Evolutionary conservation across 2,329 filamentous ascomycete species (phyloP), one percentile per base, ranked within the genome.

Genomic region (Fusarium austroafricanum): DNA sequence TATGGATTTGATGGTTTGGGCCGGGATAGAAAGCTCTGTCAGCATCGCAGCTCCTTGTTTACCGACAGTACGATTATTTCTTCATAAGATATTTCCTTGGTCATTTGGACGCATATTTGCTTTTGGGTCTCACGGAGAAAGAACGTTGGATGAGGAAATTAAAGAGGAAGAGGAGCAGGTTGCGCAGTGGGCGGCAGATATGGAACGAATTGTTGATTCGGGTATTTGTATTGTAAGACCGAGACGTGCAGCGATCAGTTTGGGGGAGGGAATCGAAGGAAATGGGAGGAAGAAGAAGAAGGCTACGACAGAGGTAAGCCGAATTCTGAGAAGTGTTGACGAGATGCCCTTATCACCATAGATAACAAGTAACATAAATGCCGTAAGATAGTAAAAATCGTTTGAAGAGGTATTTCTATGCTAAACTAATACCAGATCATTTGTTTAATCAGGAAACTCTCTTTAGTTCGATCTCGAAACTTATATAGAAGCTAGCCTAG

Each of bases 241-340:
- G 5, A 55, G 60, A 20, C 52, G 57, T 5, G 57, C 31, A 1
- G 49, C 60, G 2, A 47, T 62, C 12, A 38, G 40, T 4, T 14
- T 43, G 2, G 38, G 42, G 0, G 20, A 56, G 2, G 57, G 20
- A 2, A 33, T 35, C 12, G 18, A 20, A 21, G 15, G 39, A 39
- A 8, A 20, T 9, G 3, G 37, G 7, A 23, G 21, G 28, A 20
- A 47, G 14, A 26, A 33, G 14, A 61, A 37, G 9, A 63, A 26
- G 8, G 37, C 43, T 3, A 49, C 56, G 47, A 63, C 60, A 5
- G 60, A 63, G 20, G 57, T 57, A 2, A 56, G 49, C 4, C 43
- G 60, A 5, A 63, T 63, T 10, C 44, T 62, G 12, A 62, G 11
- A 15, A 63, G 60, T n/a, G 50, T 63, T 11, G 60, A 63, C 18